phyloP scores from a whole-genome alignment of 2,329 filamentous ascomycete genomes.

The Paecilomyces sp. region DNA sequence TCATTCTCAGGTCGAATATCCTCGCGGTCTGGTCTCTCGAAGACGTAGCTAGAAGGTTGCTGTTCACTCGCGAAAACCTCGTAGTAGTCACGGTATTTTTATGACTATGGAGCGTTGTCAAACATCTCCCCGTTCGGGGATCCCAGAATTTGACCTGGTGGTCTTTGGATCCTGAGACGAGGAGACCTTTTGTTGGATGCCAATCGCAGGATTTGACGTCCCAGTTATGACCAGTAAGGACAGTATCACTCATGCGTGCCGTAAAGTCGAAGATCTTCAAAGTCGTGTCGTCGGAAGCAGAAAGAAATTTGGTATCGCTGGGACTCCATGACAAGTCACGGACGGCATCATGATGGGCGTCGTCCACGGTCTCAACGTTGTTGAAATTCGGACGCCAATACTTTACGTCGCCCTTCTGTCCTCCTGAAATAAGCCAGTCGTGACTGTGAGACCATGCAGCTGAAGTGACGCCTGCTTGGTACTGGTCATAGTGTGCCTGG shows the following conservation, averaged over 20 bases:
- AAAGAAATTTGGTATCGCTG: constrained; percentile 92
- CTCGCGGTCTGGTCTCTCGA: constrained; percentile 88
- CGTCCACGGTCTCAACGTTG: constrained; percentile 83
- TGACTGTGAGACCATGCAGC: constrained; percentile 79
- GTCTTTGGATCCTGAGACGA: constrained; percentile 96
- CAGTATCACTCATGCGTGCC: constrained; percentile 71
- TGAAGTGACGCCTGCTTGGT: constrained; percentile 37
- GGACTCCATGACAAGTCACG: constrained; percentile 89
- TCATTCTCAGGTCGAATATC: constrained; percentile 93
- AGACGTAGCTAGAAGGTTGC: constrained; percentile 80
- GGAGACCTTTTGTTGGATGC: constrained; percentile 89
- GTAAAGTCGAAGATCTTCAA: constrained; percentile 97
- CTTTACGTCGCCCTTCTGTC: constrained; percentile 92
- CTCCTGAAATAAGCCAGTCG: constrained; percentile 93
- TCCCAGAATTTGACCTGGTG: constrained; percentile 98
- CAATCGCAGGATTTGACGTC: constrained; percentile 96
- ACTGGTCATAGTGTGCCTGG: constrained; percentile 64
- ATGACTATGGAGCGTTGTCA: constrained; percentile 91
- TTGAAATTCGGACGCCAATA: constrained; percentile 99
- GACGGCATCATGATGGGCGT: constrained; percentile 83
- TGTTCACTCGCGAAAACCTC: constrained; percentile 77
- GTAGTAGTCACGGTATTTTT: constrained; percentile 97
- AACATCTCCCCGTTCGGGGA: constrained; percentile 78
- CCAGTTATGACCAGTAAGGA: constrained; percentile 91
- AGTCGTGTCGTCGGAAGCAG: constrained; percentile 86